A percentile compares a stretch with the other conserved stretches of the same genome.
phyloP scores from a whole-genome alignment of 129 eudicot species.

The Flaveria bidentis region DNA sequence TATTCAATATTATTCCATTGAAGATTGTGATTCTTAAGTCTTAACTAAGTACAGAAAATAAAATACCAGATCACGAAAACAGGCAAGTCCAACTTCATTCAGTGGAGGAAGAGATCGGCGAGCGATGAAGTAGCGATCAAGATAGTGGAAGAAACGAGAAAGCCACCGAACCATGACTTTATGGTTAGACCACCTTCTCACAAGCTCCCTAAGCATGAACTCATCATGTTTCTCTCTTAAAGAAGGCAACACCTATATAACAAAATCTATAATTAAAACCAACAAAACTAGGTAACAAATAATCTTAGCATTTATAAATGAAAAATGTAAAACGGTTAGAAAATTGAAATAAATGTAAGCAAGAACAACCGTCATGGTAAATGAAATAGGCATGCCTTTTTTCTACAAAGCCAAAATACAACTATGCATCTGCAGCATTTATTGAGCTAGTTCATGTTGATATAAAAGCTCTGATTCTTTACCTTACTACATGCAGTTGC shows the following conservation, averaged over 20 bases:
- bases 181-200: constrained; percentile 88
- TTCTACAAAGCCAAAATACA: not conserved
- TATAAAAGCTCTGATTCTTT: constrained; percentile 1
- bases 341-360: not conserved
- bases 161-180: constrained; percentile 98
- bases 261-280: not conserved
- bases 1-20: not conserved
- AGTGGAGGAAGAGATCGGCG: constrained; percentile 86
- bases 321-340: not conserved
- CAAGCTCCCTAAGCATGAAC: constrained; percentile 94
- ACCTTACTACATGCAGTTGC: constrained; percentile 5
- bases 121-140: constrained; percentile 90
- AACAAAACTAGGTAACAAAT: not conserved
- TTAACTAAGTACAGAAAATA: not conserved
- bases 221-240: constrained; percentile 89
- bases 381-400: not conserved
- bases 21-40: not conserved
- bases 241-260: constrained; percentile 78
- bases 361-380: not conserved
- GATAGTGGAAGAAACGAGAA: constrained; percentile 85
- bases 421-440: not conserved
- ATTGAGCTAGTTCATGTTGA: not conserved
- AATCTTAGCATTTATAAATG: not conserved
- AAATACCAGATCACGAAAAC: constrained; percentile 88
- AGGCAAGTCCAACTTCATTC: constrained; percentile 87